Conservation (phyloP, 2,329 filamentous ascomycete genomes). For the Monilinia aucupariae region DNA sequence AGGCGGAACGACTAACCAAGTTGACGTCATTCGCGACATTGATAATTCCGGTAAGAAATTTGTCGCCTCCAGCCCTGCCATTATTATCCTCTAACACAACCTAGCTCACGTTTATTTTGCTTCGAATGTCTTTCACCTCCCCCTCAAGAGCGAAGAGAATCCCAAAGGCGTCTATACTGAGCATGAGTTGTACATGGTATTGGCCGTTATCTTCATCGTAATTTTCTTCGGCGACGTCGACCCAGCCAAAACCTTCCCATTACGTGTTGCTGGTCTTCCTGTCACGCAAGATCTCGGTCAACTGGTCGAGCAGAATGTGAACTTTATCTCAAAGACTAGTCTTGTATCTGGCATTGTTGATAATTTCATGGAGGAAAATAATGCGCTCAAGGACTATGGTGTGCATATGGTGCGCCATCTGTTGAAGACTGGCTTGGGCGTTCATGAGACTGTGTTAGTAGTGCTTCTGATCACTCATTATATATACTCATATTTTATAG, state of each 20-base stretch:
- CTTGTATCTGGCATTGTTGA: conserved; percentile 17
- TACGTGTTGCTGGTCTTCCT: conserved; percentile 58
- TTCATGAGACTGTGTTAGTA: conserved; percentile 43
- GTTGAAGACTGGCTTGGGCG: conserved; percentile 54
- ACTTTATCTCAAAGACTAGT: conserved; percentile 35
- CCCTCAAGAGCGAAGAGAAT: conserved; percentile 46
- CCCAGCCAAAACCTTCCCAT: conserved; percentile 55
- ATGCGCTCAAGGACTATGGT: conserved; percentile 47
- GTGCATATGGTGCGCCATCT: conserved; percentile 58
- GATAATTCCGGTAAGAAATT: conserved; percentile 42
- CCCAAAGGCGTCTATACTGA: conserved; percentile 48
- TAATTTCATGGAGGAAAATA: conserved; percentile 43
- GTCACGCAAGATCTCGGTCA: conserved; percentile 52
- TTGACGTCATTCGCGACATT: conserved; percentile 58
- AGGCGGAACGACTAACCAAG: conserved; percentile 37
- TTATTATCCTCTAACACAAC: conserved; percentile 48
- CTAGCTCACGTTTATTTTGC: conserved; percentile 40
- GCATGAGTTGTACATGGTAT: conserved; percentile 37
- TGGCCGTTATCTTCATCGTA: conserved; percentile 52
- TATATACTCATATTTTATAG: conserved; percentile 7
- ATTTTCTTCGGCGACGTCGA: conserved; percentile 62
- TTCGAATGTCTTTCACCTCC: conserved; percentile 47
- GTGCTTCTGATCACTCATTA: conserved; percentile 50
- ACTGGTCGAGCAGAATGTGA: conserved; percentile 60
- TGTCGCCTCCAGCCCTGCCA: conserved; percentile 32